phyloP scores from a whole-genome alignment of 2,329 filamentous ascomycete genomes.

The Pestalotiopsis sp. region DNA sequence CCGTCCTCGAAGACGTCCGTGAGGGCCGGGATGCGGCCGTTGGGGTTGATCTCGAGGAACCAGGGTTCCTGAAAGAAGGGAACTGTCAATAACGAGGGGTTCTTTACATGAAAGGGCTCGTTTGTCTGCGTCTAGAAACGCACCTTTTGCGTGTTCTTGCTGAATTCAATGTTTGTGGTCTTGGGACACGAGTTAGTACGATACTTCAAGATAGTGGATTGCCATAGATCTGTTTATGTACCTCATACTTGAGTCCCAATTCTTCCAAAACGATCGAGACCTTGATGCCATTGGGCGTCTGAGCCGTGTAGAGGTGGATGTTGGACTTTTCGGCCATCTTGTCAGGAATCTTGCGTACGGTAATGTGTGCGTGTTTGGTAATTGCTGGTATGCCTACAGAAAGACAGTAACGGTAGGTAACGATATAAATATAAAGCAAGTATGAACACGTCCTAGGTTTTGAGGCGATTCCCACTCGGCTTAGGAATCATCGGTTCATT shows the following conservation, averaged over 20 bases:
- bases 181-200: conserved; percentile 21
- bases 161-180: conserved; percentile 68
- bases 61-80: conserved; percentile 58
- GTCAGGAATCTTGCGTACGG: background rate
- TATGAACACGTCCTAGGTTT: no score
- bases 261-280: conserved; percentile 86
- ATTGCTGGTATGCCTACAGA: background rate
- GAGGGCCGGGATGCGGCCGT: conserved; percentile 86
- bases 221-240: conserved; percentile 27
- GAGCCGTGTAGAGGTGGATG: conserved; percentile 80
- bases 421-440: no score
- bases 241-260: conserved; percentile 80
- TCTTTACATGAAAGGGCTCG: background rate
- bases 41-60: conserved; percentile 92
- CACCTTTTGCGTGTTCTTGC: conserved; percentile 75
- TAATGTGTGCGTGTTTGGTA: background rate
- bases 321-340: conserved; percentile 56
- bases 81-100: background rate
- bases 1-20: conserved; percentile 80
- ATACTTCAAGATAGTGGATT: background rate
- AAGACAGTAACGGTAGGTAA: no score
- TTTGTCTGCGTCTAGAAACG: no score
- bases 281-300: conserved; percentile 90
- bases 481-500: background rate
- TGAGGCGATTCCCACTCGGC: background rate